Evolutionary conservation across 2,329 filamentous ascomycete species (phyloP), one percentile per base, ranked within the genome.

Genomic region (Aureobasidium sp.): DNA sequence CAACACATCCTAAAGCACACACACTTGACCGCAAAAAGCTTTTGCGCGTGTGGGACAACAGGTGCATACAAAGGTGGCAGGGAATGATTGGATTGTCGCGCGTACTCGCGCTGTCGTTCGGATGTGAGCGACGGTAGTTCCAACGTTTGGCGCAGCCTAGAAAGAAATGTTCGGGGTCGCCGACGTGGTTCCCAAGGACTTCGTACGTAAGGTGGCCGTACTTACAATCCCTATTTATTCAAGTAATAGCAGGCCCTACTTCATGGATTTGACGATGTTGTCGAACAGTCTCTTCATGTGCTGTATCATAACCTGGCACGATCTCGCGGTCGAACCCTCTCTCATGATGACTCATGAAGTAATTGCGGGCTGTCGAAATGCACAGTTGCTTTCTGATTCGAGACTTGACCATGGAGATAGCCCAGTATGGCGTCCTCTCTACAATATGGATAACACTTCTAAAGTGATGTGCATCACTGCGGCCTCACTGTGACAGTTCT

Each of bases 31-130:
- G 42, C 29, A 14, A 37, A 25, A 39, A 20, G 31, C 31, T 11
- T 44, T 7, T 57, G 53, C 53, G 53, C 39, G 31, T n/a, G 55
- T 58, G 42, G 22, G 37, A 58, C 31, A 7, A 39, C 55, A 48
- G 42, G 25, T 20, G 55, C 55, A 20, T 7, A 42, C 55, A 22
- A 34, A 37, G 42, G 42, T 47, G 42, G 55, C 55, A 47, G 55
- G 55, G 25, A n/a, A 20, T 58, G 55, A 58, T 48, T 58, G 55
- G 55, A 39, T 20, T 58, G 29, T 20, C 17, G 27, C 20, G 27
- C 15, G 27, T 3, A 25, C 36, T 29, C 31, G 31, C 31, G 31
- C 31, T 1, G 27, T 44, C 14, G 27, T 45, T 27, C 55, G 31
- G 55, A 37, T 9, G 9, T 27, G 42, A 31, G 9, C 55, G 42